Evolutionary conservation across 2,329 filamentous ascomycete genomes (phyloP), one percentile per base, ranked within the genome.

Genomic region (Cladosporium sp.): DNA sequence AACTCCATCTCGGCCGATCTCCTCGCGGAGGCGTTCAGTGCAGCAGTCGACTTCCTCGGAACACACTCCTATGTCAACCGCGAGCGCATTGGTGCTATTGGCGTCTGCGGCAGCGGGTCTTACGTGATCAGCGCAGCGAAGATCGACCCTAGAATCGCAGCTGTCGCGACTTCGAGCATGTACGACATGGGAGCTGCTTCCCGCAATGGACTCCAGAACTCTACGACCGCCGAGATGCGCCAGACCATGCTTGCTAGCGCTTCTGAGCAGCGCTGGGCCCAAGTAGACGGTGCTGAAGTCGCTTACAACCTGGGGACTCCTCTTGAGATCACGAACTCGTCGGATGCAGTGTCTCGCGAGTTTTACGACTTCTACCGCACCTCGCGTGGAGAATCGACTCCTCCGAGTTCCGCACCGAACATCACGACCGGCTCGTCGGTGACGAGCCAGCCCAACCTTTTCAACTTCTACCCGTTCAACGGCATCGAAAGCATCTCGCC

Each of bases 401-500:
- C 65, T 48, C 16, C 56, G 2, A 51, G 60, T 7, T 43, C 53
- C 8, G 30, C 49, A n/a, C 65, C 65, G 16, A 66, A 66, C 34
- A 23, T 58, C 11, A 66, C 65, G 28, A 64, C 61, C n/a, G 34
- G 51, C 8, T 28, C 34, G 14, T 58, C 62, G 3, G 18, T 65
- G 11, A 34, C 62, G 16, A 58, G 43, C 51, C 58, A 65, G n/a
- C 34, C 23, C 26, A 67, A 65, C 39, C 58, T 64, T 21, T 53
- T 62, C 34, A 65, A 67, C 51, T 67, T 64, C 28, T 67, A 67
- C 51, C 61, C 65, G 1, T 64, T 65, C 62, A 30, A 67, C n/a
- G 65, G 65, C 26, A 62, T 67, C 49, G 65, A 64, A 1, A 64
- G 39, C 1, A 67, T 67, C 16, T 67, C 65, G 1, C 65, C 65